A percentile compares a stretch with the other conserved stretches of the same genome.
Evolutionary conservation across 2,329 filamentous ascomycete species (phyloP).

Genomic region (Aquanectria penicillioides): DNA sequence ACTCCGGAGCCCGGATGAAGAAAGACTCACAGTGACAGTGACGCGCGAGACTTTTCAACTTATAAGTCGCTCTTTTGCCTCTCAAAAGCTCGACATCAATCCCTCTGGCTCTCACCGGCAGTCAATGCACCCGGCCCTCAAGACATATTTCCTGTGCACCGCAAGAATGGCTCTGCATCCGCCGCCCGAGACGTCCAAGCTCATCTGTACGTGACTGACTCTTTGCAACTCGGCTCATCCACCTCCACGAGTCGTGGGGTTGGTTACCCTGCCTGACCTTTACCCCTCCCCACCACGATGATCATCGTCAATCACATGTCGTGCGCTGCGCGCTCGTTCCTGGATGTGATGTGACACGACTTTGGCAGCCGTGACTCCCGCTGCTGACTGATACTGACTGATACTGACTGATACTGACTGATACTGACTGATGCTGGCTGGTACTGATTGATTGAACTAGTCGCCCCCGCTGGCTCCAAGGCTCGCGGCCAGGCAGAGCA

Average conservation of each 20-base stretch:
- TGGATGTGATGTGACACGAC: too few relatives aligned
- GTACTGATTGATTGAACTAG: too few relatives aligned
- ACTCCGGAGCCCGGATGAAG: too few relatives aligned
- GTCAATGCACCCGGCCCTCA: conserved; percentile 37
- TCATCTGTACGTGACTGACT: conserved; percentile 56
- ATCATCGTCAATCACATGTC: too few relatives aligned
- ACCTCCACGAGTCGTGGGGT: not conserved
- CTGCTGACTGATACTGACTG: not conserved
- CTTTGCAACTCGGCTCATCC: not conserved
- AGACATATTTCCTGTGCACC: conserved; percentile 32
- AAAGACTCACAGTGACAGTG: too few relatives aligned
- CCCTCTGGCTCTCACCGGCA: not conserved
- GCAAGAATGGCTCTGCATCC: conserved; percentile 58
- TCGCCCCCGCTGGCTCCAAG: conserved; percentile 71
- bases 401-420: not conserved
- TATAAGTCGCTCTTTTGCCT: conserved; percentile 14
- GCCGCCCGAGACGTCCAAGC: conserved; percentile 52
- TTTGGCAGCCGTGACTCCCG: too few relatives aligned
- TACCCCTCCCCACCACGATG: too few relatives aligned
- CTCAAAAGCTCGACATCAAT: not conserved
- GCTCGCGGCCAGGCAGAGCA: conserved; percentile 75
- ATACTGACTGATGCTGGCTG: not conserved
- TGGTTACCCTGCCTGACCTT: conserved; percentile 5
- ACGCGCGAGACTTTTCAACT: conserved; percentile 14
- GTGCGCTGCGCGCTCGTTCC: too few relatives aligned